Conservation (phyloP, 1,284 basidiomycete genomes). For the Veloboletus limbatus region DNA sequence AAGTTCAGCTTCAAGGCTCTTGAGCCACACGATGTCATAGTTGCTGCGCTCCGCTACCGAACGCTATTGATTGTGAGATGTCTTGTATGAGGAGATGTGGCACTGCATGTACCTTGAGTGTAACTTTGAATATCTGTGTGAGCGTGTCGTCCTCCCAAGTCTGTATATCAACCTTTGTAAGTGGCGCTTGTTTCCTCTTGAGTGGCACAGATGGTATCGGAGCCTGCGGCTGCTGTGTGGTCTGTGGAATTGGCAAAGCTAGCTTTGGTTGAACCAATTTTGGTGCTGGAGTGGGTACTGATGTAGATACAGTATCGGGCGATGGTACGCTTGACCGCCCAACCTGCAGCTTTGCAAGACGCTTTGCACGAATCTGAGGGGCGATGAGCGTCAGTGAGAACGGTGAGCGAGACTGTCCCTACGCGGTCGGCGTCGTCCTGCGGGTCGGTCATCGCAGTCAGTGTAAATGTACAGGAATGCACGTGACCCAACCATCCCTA, state of each 20-base stretch:
- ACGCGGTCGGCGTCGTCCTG: slow-evolving; percentile 78
- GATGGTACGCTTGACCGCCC: slow-evolving; percentile 36
- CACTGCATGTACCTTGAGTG: slow-evolving; percentile 61
- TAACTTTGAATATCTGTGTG: slow-evolving; percentile 70
- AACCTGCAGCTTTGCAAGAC: slow-evolving; percentile 74
- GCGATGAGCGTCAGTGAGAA: not conserved
- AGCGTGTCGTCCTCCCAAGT: slow-evolving; percentile 77
- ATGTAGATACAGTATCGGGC: slow-evolving; percentile 23
- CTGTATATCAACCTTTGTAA: slow-evolving; percentile 52
- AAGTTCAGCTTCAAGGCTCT: slow-evolving; percentile 72
- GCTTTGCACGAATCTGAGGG: slow-evolving; percentile 80
- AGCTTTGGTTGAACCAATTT: slow-evolving; percentile 35
- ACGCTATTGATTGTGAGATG: slow-evolving; percentile 44
- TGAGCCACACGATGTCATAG: slow-evolving; percentile 83
- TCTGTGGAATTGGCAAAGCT: slow-evolving; percentile 23
- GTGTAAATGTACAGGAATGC: too few relatives aligned
- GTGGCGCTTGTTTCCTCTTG: slow-evolving; percentile 45
- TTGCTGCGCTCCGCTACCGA: slow-evolving; percentile 65
- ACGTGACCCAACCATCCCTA: slow-evolving; percentile 19
- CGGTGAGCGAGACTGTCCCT: slow-evolving; percentile 15
- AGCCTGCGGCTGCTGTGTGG: slow-evolving; percentile 25
- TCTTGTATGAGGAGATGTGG: not conserved
- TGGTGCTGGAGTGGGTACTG: slow-evolving; percentile 21
- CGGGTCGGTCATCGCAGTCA: slow-evolving; percentile 49
- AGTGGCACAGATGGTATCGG: slow-evolving; percentile 31